phyloP scores from a whole-genome alignment of 2,329 filamentous ascomycete species.

The Fusarium sp. region DNA sequence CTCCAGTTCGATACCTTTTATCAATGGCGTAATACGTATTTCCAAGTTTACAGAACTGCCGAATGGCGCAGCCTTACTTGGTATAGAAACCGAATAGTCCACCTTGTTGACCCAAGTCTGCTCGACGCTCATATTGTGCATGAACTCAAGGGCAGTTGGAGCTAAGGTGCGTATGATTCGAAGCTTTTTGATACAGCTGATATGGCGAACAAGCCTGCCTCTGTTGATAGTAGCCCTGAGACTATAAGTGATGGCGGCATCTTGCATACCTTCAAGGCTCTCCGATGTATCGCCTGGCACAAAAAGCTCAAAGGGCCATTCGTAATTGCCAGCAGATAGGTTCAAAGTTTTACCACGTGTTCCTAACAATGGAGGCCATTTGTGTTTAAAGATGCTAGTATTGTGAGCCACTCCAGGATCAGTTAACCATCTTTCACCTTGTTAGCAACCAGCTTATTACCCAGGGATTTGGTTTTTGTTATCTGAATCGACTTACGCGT shows the following conservation, averaged over 20 bases:
- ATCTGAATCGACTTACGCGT: slow-evolving; percentile 64
- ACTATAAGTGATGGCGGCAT: slow-evolving; percentile 88
- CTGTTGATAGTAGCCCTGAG: slow-evolving; percentile 89
- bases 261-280: slow-evolving; percentile 87
- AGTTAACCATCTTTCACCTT: slow-evolving; percentile 57
- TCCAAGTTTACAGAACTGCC: slow-evolving; percentile 86
- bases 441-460: background rate
- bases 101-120: slow-evolving; percentile 98
- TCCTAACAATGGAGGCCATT: slow-evolving; percentile 74
- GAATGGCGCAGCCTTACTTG: slow-evolving; percentile 92
- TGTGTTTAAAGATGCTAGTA: slow-evolving; percentile 72
- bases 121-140: slow-evolving; percentile 91
- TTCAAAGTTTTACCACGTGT: slow-evolving; percentile 63
- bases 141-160: slow-evolving; percentile 77
- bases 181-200: slow-evolving; percentile 80
- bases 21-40: slow-evolving; percentile 85
- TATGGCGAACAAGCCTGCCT: slow-evolving; percentile 87
- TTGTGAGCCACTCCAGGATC: slow-evolving; percentile 68
- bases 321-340: slow-evolving; percentile 80
- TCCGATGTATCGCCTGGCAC: slow-evolving; percentile 79
- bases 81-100: slow-evolving; percentile 91
- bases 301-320: slow-evolving; percentile 81
- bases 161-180: slow-evolving; percentile 82
- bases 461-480: rapidly evolving
- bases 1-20: slow-evolving; percentile 87